Percentiles rank a stretch among this genome's conserved stretches.
These are phyloP conservation scores for Ceratocystis ficicola DNA, from an alignment of 2,329 filamentous ascomycete species.

Conservation along the genomic window DNA sequence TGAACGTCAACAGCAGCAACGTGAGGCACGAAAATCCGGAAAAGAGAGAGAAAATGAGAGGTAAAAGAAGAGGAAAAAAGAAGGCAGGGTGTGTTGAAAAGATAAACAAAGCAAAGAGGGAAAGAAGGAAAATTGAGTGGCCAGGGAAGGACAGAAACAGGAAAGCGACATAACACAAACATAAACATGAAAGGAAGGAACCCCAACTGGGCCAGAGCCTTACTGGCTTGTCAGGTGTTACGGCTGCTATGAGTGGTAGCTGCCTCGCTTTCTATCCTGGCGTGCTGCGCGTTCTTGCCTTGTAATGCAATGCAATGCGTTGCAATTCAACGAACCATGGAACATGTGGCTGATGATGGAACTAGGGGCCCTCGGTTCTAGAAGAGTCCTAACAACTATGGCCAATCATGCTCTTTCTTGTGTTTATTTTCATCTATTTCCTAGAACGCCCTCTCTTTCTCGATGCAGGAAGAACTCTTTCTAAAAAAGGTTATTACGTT, in stretches of 20 bases:
- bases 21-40: slow-evolving; percentile 14
- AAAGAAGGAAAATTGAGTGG: slow-evolving; percentile 15
- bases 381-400: background rate
- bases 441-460: background rate
- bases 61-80: slow-evolving; percentile 23
- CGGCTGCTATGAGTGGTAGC: slow-evolving; percentile 7
- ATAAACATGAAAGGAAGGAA: slow-evolving; percentile 6
- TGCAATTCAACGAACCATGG: background rate
- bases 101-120: slow-evolving; percentile 8
- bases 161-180: slow-evolving; percentile 1
- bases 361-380: background rate
- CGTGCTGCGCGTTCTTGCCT: slow-evolving; percentile 7
- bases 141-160: slow-evolving; percentile 4
- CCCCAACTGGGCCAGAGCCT: background rate
- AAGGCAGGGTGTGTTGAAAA: slow-evolving; percentile 1
- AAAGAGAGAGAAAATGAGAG: slow-evolving; percentile 15
- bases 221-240: background rate
- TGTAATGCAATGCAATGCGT: slow-evolving; percentile 11
- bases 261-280: slow-evolving; percentile 1
- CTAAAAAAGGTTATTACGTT: background rate
- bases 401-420: background rate
- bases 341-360: slow-evolving; percentile 3
- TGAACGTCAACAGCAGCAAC: slow-evolving; percentile 22
- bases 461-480: background rate
- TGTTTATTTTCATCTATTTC: background rate